Conservation (phyloP, 163 green algal species). For the Chloromonas sp. region DNA sequence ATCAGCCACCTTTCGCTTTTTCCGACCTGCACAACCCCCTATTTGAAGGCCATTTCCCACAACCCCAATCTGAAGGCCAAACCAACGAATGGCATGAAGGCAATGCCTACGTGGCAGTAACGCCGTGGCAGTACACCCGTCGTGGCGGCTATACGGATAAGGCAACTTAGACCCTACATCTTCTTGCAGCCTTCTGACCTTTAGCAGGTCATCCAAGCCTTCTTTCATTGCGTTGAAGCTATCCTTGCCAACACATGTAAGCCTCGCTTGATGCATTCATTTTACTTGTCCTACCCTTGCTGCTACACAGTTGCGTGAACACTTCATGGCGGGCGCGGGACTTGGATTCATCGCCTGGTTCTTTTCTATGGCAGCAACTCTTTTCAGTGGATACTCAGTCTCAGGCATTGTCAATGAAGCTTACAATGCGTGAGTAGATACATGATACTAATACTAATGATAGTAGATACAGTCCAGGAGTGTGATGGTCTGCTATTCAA, state of each 20-base stretch:
- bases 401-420: slow-evolving; percentile 41
- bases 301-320: slow-evolving; percentile 30
- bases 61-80: not conserved
- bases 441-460: too few relatives aligned
- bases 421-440: slow-evolving; percentile 7
- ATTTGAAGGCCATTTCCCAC: not conserved
- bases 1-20: not conserved
- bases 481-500: too few relatives aligned
- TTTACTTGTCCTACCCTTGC: not conserved
- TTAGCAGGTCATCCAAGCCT: too few relatives aligned
- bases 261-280: not conserved
- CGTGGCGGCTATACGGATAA: too few relatives aligned
- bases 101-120: too few relatives aligned
- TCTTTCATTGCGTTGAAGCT: too few relatives aligned
- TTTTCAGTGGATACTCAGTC: slow-evolving; percentile 43
- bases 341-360: slow-evolving; percentile 47
- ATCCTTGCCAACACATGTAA: too few relatives aligned
- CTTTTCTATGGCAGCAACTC: slow-evolving; percentile 43
- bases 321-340: slow-evolving; percentile 35
- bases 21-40: not conserved
- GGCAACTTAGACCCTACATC: too few relatives aligned
- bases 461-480: too few relatives aligned
- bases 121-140: too few relatives aligned
- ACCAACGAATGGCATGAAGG: too few relatives aligned
- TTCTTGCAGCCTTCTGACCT: too few relatives aligned